Base-by-base conservation (phyloP, 1,284 basidiomycete species). In the Leccinum fallax region DNA sequence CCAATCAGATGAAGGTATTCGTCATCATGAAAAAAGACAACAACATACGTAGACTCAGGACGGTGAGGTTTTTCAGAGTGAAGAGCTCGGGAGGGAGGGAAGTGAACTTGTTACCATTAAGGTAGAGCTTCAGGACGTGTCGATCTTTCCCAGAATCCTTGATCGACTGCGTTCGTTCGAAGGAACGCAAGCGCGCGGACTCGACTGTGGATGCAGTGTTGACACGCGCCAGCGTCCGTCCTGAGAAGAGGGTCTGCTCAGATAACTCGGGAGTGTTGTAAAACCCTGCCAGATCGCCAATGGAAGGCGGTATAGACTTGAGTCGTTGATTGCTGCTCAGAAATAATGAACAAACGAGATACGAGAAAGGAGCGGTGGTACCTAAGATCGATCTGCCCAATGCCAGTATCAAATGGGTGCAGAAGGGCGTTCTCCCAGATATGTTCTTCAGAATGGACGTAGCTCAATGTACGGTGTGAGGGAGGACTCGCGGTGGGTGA, bases 301-400 rank as follows among this genome's bases (percentile, higher is more conserved):
- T 64, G 7, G 69, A 73, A 11, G 72, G 2, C 2, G 74, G 72
- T 21, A 74, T 74, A 11, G 30, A 65, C 54, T 65, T 66, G 53
- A 76, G 59, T 53, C 66, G 43, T 32, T 69, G 64, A 38, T 72
- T 64, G 55, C 74, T 74, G 38, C n/a, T 28, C 62, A 24, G 30
- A 57, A 26, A 59, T 24, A 16, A 51, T 68, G 59, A 73, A 63
- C 58, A 48, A 53, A 51, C 15, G 15, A 16, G 52, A 61, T 15
- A 3, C 48, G 30, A 56, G 13, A 36, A 13, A 26, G n/a, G 52
- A 53, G 38, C 1, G 11, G 6, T 9, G 9, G n/a, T 71, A 74
- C 72, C 74, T 76, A 52, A 74, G 74, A 28, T 76, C 72, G 57
- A 74, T 74, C 58, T 68, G 64, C 16, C 74, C 72, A 32, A 65